Percentiles rank a stretch among this genome's conserved stretches.
Conservation (phyloP, 257 asterid genomes). For the Prunella vulgaris region DNA sequence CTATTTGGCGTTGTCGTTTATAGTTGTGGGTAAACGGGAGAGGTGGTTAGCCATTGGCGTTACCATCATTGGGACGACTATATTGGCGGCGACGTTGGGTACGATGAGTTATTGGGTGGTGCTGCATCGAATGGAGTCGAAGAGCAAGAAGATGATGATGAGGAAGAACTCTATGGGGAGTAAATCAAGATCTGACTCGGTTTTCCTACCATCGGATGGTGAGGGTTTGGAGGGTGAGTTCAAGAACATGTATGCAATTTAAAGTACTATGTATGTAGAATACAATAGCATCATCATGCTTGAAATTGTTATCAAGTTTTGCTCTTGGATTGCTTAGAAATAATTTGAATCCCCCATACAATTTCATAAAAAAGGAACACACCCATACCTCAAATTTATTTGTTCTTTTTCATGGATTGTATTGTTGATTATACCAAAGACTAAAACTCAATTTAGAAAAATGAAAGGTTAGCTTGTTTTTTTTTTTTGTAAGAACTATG, state of each 20-base stretch:
- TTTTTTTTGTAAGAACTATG: no score
- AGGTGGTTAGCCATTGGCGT: slow-evolving; percentile 45
- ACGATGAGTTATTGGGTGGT: slow-evolving; percentile 58
- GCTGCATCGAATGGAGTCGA: slow-evolving; percentile 39
- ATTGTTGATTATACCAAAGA: no score
- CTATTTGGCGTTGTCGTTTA: slow-evolving; percentile 43
- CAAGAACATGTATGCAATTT: slow-evolving; percentile 89
- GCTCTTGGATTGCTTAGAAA: not conserved
- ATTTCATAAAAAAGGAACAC: no score
- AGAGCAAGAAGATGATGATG: slow-evolving; percentile 27
- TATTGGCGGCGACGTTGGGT: slow-evolving; percentile 42
- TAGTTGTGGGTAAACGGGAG: slow-evolving; percentile 43
- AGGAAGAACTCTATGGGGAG: slow-evolving; percentile 27
- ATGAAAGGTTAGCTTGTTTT: no score
- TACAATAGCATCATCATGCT: not conserved
- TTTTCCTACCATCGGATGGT: slow-evolving; percentile 41
- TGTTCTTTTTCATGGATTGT: no score
- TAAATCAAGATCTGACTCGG: slow-evolving; percentile 38
- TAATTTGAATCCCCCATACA: no score
- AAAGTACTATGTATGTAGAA: not conserved
- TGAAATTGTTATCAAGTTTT: not conserved
- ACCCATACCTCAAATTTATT: no score
- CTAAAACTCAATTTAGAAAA: no score
- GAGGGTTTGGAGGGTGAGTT: slow-evolving; percentile 52
- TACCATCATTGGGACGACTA: slow-evolving; percentile 42